Evolutionary conservation across 495 filamentous ascomycete genomes (phyloP), one percentile per base, ranked within the genome.

Genomic region (Hyaloscypha bicolor): DNA sequence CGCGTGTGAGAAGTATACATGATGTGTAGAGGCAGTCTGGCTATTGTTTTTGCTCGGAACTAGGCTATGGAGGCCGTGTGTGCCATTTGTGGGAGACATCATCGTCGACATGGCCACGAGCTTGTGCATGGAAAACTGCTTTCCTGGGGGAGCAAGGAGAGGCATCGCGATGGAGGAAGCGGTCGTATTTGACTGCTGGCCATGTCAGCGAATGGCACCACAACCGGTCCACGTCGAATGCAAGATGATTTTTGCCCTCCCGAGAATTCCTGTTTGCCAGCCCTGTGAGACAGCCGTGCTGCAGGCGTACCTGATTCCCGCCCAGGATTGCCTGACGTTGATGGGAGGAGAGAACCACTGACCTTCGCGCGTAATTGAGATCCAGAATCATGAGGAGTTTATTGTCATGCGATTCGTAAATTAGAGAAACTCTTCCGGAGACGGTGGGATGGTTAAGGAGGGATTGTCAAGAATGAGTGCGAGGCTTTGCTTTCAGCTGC

Each of bases 81-180:
- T 56, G 59, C 65, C 55, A 48, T 69, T 63, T 22, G 64, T 63
- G n/a, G 69, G 72, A 5, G 68, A 72, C n/a, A 72, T 33, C 70
- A 74, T 74, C 2, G 72, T 74, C 33, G 72, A 72, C 56, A 72
- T 72, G 32, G 67, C 68, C 61, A 74, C 55, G 12, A 74, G 51
- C 32, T 65, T 69, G 52, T 74, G 70, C 12, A 74, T 42, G 5
- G 68, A 67, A 55, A 69, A 69, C 9, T 70, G 70, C 33, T 70
- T 74, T 3, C 68, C 67, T 4, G 68, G 60, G 30, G 71, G 58
- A 6, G 67, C 45, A 25, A 71, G 69, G 53, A 69, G 64, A 64
- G 67, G 69, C 72, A 70, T 71, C 37, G 31, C 65, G 55, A 30
- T 9, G 16, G 56, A 55, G 31, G 56, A 21, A 32, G 62, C 51